phyloP scores from a whole-genome alignment of 2,329 filamentous ascomycete genomes.

The Moelleriella libera region DNA sequence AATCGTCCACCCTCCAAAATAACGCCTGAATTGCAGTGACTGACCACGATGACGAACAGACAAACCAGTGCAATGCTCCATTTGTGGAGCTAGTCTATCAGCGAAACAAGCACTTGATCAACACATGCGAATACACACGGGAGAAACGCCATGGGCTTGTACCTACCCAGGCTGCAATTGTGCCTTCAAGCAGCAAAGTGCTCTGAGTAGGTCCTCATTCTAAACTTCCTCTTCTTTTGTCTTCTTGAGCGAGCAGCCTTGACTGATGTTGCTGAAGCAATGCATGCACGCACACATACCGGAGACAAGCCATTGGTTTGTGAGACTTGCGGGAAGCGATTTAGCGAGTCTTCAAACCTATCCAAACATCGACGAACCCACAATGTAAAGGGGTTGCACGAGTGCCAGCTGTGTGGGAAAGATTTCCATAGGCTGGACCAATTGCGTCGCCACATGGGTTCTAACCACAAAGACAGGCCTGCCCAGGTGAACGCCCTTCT shows the following conservation, averaged over 20 bases:
- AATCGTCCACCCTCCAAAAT: not conserved
- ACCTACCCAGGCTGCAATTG: conserved; percentile 33
- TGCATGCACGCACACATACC: conserved; percentile 53
- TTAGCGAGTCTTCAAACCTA: conserved; percentile 52
- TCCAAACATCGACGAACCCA: conserved; percentile 53
- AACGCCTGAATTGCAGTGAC: not conserved
- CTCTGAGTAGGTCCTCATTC: conserved; percentile 37
- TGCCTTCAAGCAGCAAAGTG: conserved; percentile 52
- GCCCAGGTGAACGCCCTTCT: conserved; percentile 8
- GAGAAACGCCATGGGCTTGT: conserved; percentile 49
- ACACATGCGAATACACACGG: conserved; percentile 53
- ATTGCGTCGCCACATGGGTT: conserved; percentile 36
- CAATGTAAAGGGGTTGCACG: conserved; percentile 33
- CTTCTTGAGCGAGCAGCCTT: too few relatives aligned
- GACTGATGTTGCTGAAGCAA: conserved; percentile 26
- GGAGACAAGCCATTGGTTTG: conserved; percentile 49
- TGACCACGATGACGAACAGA: conserved; percentile 21
- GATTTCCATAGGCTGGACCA: conserved; percentile 48
- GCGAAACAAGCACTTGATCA: conserved; percentile 55
- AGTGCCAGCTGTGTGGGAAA: conserved; percentile 39
- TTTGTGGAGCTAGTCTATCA: conserved; percentile 45
- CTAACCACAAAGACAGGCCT: conserved; percentile 17
- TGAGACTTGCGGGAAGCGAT: conserved; percentile 41
- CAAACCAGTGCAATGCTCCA: conserved; percentile 42
- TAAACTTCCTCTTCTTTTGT: not conserved